phyloP scores from a whole-genome alignment of 805 yeast genomes.

The Monosporozyma servazzii region DNA sequence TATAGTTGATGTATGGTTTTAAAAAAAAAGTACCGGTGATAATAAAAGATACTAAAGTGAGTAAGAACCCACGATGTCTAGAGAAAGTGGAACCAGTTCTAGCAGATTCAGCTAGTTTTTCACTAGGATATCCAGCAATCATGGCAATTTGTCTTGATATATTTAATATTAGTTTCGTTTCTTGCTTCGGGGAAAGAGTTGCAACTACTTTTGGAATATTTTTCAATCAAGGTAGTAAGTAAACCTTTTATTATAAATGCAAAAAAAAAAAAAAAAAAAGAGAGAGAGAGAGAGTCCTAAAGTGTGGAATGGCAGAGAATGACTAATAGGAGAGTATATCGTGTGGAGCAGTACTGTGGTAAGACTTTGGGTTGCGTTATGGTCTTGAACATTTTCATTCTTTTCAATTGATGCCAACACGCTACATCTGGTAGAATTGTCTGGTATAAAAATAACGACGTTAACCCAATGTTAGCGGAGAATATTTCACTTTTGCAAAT shows the following conservation, averaged over 20 bases:
- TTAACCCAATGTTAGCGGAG: too few relatives aligned
- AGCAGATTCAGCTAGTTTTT: neutral
- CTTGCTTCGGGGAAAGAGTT: too few relatives aligned
- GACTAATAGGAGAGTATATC: neutral
- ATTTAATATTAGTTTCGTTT: neutral
- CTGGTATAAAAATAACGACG: too few relatives aligned
- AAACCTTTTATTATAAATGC: too few relatives aligned
- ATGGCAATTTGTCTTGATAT: neutral
- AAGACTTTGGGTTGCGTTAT: neutral
- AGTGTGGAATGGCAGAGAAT: too few relatives aligned
- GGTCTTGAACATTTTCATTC: neutral
- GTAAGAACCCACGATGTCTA: neutral
- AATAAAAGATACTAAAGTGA: neutral
- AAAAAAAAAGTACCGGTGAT: neutral
- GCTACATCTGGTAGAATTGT: too few relatives aligned
- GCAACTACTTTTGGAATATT: too few relatives aligned
- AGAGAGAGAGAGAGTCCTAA: neutral
- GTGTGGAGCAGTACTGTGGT: neutral
- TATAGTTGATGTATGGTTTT: neutral
- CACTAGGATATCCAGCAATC: neutral
- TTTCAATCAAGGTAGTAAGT: too few relatives aligned
- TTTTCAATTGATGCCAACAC: neutral
- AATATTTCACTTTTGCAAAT: too few relatives aligned
- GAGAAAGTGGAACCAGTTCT: neutral
- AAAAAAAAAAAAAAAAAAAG: too few relatives aligned